Base-by-base conservation (phyloP, 2,329 filamentous ascomycete species). In the Neoarthrinium moseri region DNA sequence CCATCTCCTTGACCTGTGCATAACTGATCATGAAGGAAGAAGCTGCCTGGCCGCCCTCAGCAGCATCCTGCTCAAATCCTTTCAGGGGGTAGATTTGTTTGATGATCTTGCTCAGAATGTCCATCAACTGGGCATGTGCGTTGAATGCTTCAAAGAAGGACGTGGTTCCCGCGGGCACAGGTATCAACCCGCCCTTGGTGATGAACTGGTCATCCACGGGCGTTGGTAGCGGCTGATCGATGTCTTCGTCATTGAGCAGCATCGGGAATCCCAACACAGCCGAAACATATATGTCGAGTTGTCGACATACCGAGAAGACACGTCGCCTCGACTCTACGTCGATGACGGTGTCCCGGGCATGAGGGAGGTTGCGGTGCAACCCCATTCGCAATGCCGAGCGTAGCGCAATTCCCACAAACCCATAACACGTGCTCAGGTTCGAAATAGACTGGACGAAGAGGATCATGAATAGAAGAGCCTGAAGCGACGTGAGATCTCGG, bases 401-500 rank as follows among this genome's bases (percentile, higher is more conserved):
- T 39, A 91, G 71, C 2, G 87, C 88, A 56, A 92, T 86, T 6
- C 88, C 88, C 38, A 92, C 78, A 55, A 89, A 91, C 0, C 87
- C 82, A 64, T 92, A 92, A 61, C 88, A 92, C 8, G 83, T 86
- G 59, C 84, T 88, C 23, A 92, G 70, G 59, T 89, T 89, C 8
- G 87, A 87, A 2, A 89, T 88, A 3, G 86, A 83, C 59, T 94
- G 89, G 1, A 92, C 74, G 59, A 91, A 94, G 3, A 92, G 70
- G 39, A 91, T 86, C 77, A 91, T 87, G 61, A 89, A 91, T 17
- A 91, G 69, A 6, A 94, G 75, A 2, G 86, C 82, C 62, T 94
- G 88, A 7, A 92, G 70, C 1, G 87, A 87, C 17, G 75, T 79
- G 34, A 92, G 71, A 59, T 91, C 87, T 37, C 87, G 82, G 55